These are phyloP conservation scores for Eucalyptus brandiana DNA, from an alignment of 345 rosid genomes.

Conservation along the genomic window DNA sequence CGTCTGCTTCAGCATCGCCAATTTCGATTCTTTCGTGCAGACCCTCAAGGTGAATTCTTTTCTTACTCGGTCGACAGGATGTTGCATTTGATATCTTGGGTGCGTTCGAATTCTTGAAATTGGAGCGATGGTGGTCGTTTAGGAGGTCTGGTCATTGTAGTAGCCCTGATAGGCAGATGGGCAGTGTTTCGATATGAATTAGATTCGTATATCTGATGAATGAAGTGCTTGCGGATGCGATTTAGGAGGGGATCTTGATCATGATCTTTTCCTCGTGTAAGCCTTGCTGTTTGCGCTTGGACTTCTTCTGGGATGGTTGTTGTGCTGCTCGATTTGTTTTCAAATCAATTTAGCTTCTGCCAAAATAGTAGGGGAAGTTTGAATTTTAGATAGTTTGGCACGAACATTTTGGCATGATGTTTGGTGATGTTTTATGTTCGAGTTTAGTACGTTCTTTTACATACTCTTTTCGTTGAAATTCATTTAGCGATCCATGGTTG, in stretches of 20 bases:
- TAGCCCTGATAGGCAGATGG: background rate
- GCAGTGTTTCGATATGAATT: background rate
- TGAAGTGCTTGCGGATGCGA: background rate
- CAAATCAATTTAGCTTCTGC: background rate
- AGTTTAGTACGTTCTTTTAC: background rate
- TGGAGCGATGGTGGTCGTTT: background rate
- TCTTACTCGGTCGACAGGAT: background rate
- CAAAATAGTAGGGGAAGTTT: background rate
- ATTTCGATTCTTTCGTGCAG: constrained; percentile 54
- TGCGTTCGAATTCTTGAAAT: background rate
- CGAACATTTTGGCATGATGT: background rate
- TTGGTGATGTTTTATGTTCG: background rate
- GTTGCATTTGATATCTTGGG: background rate
- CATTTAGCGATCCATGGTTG: background rate
- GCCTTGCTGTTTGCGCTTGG: background rate
- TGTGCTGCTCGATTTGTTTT: background rate
- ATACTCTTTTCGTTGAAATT: background rate
- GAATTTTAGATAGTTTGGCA: background rate
- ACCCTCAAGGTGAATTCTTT: constrained; percentile 44
- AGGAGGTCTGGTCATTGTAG: background rate
- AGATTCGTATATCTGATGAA: background rate
- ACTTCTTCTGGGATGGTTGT: background rate
- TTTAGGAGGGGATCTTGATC: background rate
- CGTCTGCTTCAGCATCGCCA: constrained; percentile 67
- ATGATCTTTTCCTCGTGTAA: background rate